Conservation (phyloP, 768 basidiomycete genomes). For the Lenzites betulinus region DNA sequence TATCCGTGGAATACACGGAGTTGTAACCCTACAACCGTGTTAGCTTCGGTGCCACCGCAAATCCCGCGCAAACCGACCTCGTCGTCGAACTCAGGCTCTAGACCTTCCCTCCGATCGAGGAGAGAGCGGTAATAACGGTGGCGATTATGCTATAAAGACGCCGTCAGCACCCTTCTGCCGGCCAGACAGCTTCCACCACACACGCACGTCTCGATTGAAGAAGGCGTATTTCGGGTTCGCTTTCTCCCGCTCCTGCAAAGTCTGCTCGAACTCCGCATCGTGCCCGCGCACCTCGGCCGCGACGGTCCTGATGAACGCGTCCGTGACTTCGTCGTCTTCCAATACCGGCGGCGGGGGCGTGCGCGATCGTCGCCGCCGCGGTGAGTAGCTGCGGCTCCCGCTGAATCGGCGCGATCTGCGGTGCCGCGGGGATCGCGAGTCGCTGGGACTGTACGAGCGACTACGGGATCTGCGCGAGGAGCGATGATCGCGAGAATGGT, state of each 20-base stretch:
- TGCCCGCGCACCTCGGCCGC: slow-evolving; percentile 84
- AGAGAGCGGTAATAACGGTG: slow-evolving; percentile 73
- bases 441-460: slow-evolving; percentile 37
- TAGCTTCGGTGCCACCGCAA: neutral
- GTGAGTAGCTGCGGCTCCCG: slow-evolving; percentile 49
- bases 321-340: slow-evolving; percentile 73
- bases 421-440: slow-evolving; percentile 24
- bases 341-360: slow-evolving; percentile 36
- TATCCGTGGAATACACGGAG: slow-evolving; percentile 89
- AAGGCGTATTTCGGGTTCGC: slow-evolving; percentile 85
- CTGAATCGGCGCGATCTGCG: slow-evolving; percentile 46
- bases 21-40: slow-evolving; percentile 69
- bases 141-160: slow-evolving; percentile 57
- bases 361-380: slow-evolving; percentile 39
- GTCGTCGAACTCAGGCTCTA: slow-evolving; percentile 78
- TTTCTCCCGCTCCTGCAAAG: slow-evolving; percentile 72
- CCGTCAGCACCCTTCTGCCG: neutral
- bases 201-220: slow-evolving; percentile 56
- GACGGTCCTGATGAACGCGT: slow-evolving; percentile 85
- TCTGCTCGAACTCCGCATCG: slow-evolving; percentile 73
- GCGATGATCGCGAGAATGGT: slow-evolving; percentile 36
- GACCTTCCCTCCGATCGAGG: slow-evolving; percentile 53
- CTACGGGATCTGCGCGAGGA: slow-evolving; percentile 39
- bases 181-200: neutral
- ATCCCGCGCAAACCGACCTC: slow-evolving; percentile 48